Percentiles rank a stretch among this genome's conserved stretches.
phyloP scores from a whole-genome alignment of 2,329 filamentous ascomycete genomes.

The Aspergillus fijiensis region DNA sequence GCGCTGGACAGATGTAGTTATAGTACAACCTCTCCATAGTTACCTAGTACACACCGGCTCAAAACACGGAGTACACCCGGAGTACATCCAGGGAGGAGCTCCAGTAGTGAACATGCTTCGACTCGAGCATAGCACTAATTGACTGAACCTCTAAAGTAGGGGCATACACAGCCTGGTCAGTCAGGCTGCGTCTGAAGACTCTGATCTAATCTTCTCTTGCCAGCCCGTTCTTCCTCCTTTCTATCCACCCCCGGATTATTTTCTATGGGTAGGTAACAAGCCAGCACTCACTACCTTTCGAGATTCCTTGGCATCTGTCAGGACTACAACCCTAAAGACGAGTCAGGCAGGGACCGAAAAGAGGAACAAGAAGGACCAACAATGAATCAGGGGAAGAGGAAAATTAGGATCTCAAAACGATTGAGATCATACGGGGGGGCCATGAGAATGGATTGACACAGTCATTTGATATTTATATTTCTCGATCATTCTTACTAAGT shows the following conservation, averaged over 20 bases:
- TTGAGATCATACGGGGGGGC: not conserved
- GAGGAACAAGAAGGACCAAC: not conserved
- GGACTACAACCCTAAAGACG: slow-evolving; percentile 24
- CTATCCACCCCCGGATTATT: slow-evolving; percentile 5
- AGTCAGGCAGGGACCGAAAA: slow-evolving; percentile 3
- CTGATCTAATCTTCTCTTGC: not conserved
- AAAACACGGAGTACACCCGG: not conserved
- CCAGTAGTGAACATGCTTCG: slow-evolving; percentile 1
- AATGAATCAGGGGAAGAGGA: not conserved
- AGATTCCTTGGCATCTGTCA: slow-evolving; percentile 29
- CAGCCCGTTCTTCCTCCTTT: not conserved
- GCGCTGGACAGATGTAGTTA: not conserved
- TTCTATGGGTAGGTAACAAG: not conserved
- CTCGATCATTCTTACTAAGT: not conserved
- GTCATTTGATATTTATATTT: not conserved
- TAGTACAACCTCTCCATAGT: not conserved
- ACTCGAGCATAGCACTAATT: not conserved
- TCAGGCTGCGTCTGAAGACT: too few relatives aligned
- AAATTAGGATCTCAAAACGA: not conserved
- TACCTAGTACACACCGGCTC: not conserved
- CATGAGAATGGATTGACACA: not conserved
- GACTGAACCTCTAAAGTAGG: not conserved
- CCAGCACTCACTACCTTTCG: slow-evolving; percentile 15
- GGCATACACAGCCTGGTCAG: too few relatives aligned
- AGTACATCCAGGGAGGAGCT: slow-evolving; percentile 8